Base-by-base conservation (phyloP, 169 alveolate species). In the Cardiosporidium cionae region DNA sequence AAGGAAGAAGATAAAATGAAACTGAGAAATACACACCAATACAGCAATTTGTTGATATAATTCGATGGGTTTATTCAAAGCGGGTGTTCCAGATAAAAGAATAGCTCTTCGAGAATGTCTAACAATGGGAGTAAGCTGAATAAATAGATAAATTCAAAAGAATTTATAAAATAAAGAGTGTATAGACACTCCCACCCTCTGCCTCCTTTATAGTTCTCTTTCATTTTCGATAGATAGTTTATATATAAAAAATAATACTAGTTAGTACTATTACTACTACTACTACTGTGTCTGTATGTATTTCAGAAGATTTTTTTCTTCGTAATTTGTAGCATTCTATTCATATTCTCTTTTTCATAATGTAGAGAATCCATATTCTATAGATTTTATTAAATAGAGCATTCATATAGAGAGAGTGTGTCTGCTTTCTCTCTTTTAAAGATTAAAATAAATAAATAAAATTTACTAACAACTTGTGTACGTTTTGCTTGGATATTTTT, bases 51-150 rank as follows among this genome's bases (percentile, higher is more conserved):
- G 94, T 64, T 92, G 94, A 82, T 82, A 94, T 23, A 95, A 84
- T 81, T 95, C 99, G 58, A 90, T 84, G 4, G 99, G 98, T 25
- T 86, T 68, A 71, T 94, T 91, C 65, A 94, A 85, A 36, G 96
- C 94, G 0, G 99, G 99, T 5, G 98, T 95, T 0, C 99, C 99
- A 7, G 97, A 89, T 33, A 94, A 86, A 62, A 94, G 83, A 9
- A 94, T 90, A n/a, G 88, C 89, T 74, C 98, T 79, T 68, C 81
- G 87, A 1, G 98, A 90, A 37, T 78, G 84, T 80, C 90, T 91
- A 52, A 94, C 84, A 52, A 95, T 72, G 22, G 99, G 99, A 28
- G 92, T 86, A 28, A 93, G 69, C 79, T 72, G 72, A 3, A 29
- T 2, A 32, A 3, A n/a, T n/a, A n/a, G n/a, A n/a, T n/a, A n/a